A percentile compares a stretch with the other conserved stretches of the same genome.
These are phyloP conservation scores for Gentiana dahurica DNA, from an alignment of 257 asterid species.

Conservation along the genomic window DNA sequence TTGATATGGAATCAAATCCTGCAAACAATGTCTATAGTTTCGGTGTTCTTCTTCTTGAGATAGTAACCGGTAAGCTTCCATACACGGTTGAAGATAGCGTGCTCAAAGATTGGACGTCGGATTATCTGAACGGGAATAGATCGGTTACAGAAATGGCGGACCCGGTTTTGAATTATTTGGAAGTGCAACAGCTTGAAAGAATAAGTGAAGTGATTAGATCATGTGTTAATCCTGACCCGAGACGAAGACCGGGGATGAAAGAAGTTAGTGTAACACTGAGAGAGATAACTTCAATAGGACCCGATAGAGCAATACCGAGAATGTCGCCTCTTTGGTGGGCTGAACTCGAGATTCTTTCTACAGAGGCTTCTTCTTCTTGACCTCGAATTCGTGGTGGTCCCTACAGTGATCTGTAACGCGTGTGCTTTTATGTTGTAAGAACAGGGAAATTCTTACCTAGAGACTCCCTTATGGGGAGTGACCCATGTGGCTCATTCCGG, in stretches of 20 bases:
- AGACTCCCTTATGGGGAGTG: no score
- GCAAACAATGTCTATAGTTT: constrained; percentile 61
- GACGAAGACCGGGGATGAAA: constrained; percentile 38
- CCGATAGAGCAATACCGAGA: constrained; percentile 59
- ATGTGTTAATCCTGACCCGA: constrained; percentile 39
- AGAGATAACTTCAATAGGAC: constrained; percentile 55
- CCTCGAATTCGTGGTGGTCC: no score
- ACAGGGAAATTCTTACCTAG: no score
- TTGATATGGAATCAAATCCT: constrained; percentile 21
- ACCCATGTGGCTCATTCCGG: no score
- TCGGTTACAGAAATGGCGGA: constrained; percentile 38
- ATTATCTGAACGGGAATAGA: constrained; percentile 35
- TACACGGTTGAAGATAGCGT: constrained; percentile 38
- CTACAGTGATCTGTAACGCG: no score
- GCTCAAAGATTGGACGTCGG: constrained; percentile 46
- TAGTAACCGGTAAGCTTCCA: constrained; percentile 68
- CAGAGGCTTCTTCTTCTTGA: constrained; percentile 13
- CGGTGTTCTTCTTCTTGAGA: constrained; percentile 59
- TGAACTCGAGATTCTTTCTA: constrained; percentile 63
- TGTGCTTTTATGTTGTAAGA: no score
- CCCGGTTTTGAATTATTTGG: constrained; percentile 43
- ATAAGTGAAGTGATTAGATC: constrained; percentile 38
- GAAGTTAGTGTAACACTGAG: constrained; percentile 46
- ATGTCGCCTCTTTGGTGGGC: constrained; percentile 92
- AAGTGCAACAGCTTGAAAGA: constrained; percentile 36